Conservation (phyloP, 2,329 filamentous ascomycete species). For the Ophiocordyceps camponoti-floridani region DNA sequence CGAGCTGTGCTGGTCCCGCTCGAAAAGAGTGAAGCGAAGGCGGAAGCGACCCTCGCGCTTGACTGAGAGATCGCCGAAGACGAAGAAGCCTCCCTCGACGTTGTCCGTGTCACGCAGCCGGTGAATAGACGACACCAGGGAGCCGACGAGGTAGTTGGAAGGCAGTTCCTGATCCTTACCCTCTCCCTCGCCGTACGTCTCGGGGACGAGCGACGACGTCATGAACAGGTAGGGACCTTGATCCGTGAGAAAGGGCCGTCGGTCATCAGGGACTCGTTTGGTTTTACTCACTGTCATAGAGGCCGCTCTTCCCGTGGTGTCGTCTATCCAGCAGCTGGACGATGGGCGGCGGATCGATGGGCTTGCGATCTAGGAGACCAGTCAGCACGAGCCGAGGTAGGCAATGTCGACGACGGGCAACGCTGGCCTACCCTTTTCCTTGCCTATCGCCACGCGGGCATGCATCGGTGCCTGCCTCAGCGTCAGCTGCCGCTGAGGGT, state of each 20-base stretch:
- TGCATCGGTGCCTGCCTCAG: constrained; percentile 14
- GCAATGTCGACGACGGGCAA: no score
- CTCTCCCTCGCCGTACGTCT: constrained; percentile 21
- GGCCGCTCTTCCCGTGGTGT: constrained; percentile 5
- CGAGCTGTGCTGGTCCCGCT: constrained; percentile 12
- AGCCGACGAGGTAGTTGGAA: constrained; percentile 44
- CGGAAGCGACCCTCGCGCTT: constrained; percentile 55
- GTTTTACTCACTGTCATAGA: constrained; percentile 8
- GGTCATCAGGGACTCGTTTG: no score
- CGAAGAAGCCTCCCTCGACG: constrained; percentile 67
- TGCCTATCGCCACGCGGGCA: constrained; percentile 50
- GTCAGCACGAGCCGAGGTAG: no score
- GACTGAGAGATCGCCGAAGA: constrained; percentile 78
- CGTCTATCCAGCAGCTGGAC: constrained; percentile 39
- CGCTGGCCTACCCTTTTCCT: constrained; percentile 47
- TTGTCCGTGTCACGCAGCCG: constrained; percentile 65
- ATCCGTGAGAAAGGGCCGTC: no score
- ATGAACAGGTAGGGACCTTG: constrained; percentile 32
- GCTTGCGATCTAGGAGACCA: constrained; percentile 48
- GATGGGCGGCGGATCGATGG: constrained; percentile 75
- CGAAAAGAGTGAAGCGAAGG: constrained; percentile 59
- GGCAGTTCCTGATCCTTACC: constrained; percentile 10
- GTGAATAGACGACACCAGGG: constrained; percentile 64
- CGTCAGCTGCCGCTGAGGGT: constrained; percentile 6
- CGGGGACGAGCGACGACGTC: constrained; percentile 21